Percentiles rank a stretch among this genome's conserved stretches.
These are phyloP conservation scores for Pichia sp. DNA, from an alignment of 1,139 yeast species.

Conservation along the genomic window DNA sequence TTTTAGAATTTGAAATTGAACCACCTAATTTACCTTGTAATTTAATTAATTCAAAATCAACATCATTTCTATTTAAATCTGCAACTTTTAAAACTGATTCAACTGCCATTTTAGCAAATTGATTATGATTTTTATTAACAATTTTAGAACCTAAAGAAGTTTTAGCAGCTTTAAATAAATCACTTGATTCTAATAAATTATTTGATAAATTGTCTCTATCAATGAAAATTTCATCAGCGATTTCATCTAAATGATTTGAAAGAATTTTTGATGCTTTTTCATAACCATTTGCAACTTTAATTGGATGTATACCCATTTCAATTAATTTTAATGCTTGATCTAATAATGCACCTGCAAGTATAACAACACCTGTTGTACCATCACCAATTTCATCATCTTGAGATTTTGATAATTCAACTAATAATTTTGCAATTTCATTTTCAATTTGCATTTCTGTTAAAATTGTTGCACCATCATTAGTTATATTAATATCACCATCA, in stretches of 20 bases:
- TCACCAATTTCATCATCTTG: slow-evolving; percentile 99
- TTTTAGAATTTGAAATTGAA: slow-evolving; percentile 72
- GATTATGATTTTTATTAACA: slow-evolving; percentile 89
- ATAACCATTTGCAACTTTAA: slow-evolving; percentile 93
- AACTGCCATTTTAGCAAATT: slow-evolving; percentile 94
- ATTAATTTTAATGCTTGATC: slow-evolving; percentile 93
- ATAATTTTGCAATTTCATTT: slow-evolving; percentile 89
- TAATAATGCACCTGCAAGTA: slow-evolving; percentile 85
- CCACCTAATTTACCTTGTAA: slow-evolving; percentile 97
- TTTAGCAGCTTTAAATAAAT: slow-evolving; percentile 82
- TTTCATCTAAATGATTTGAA: slow-evolving; percentile 62
- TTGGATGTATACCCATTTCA: slow-evolving; percentile 96
- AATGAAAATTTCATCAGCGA: slow-evolving; percentile 55
- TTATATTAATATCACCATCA: slow-evolving; percentile 96
- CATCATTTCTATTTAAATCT: slow-evolving; percentile 86
- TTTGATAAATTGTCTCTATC: slow-evolving; percentile 37
- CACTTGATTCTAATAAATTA: slow-evolving; percentile 42
- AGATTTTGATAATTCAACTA: slow-evolving; percentile 89
- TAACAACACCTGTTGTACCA: slow-evolving; percentile 99
- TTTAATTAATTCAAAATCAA: slow-evolving; percentile 92
- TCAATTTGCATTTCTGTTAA: slow-evolving; percentile 93
- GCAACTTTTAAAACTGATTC: slow-evolving; percentile 93
- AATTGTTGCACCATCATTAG: slow-evolving; percentile 98
- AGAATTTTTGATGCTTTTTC: slow-evolving; percentile 97
- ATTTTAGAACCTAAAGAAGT: slow-evolving; percentile 95